Evolutionary conservation across 1,284 basidiomycete genomes (phyloP).

Genomic region (Heterobasidion occidentale): DNA sequence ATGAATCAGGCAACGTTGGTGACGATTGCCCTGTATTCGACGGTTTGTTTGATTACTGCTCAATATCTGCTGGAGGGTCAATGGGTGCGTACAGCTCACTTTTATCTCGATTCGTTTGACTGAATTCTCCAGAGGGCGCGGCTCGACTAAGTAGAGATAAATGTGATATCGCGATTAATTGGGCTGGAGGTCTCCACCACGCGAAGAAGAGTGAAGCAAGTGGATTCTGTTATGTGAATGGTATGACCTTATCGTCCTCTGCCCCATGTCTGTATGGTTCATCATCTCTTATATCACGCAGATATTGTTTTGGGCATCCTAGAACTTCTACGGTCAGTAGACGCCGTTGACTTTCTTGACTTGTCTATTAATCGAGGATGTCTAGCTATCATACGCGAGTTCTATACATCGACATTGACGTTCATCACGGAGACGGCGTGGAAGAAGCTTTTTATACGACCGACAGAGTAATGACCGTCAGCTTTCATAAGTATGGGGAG

Average conservation of each 20-base stretch:
- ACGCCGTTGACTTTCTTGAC: too few species aligned
- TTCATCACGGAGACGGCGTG: slow-evolving; percentile 98
- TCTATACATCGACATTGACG: slow-evolving; percentile 97
- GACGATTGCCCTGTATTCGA: slow-evolving; percentile 99
- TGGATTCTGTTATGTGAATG: slow-evolving; percentile 98
- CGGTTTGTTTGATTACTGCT: slow-evolving; percentile 96
- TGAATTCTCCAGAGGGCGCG: slow-evolving; percentile 67
- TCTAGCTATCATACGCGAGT: slow-evolving; percentile 88
- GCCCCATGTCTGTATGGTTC: too few species aligned
- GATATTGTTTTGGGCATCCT: slow-evolving; percentile 98
- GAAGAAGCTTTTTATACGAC: slow-evolving; percentile 99
- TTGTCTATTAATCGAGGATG: background rate
- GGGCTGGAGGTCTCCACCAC: slow-evolving; percentile 97
- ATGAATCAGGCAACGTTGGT: slow-evolving; percentile 66
- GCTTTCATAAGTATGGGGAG: slow-evolving; percentile 99
- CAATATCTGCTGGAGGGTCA: slow-evolving; percentile 95
- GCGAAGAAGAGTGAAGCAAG: slow-evolving; percentile 98
- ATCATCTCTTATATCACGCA: slow-evolving; percentile 17
- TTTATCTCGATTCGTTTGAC: background rate
- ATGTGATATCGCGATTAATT: slow-evolving; percentile 98
- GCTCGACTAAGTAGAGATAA: slow-evolving; percentile 93
- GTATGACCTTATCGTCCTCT: slow-evolving; percentile 30
- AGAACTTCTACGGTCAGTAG: slow-evolving; percentile 74
- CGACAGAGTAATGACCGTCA: slow-evolving; percentile 97
- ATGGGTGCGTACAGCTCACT: slow-evolving; percentile 62